Conservation (phyloP, 768 basidiomycete genomes). For the Termitomyces sp. region DNA sequence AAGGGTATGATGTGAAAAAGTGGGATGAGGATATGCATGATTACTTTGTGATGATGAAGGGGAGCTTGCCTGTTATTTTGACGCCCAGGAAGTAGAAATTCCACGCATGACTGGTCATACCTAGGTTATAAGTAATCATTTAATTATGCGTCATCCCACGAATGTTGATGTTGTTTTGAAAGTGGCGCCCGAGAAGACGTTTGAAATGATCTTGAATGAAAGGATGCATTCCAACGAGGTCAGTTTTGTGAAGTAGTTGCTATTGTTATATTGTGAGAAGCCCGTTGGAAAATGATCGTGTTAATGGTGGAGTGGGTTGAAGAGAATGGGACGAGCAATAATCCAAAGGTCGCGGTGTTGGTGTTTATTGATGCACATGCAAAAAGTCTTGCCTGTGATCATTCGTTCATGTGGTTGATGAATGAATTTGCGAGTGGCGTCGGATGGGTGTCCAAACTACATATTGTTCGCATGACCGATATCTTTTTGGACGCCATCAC, state of each 20-base stretch:
- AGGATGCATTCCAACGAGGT: neutral
- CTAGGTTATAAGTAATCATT: too few relatives aligned
- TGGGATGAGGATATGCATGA: slow-evolving; percentile 33
- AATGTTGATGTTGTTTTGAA: too few relatives aligned
- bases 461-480: neutral
- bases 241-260: neutral
- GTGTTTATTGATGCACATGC: too few relatives aligned
- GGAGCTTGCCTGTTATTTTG: slow-evolving; percentile 25
- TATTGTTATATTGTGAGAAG: neutral
- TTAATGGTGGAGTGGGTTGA: too few relatives aligned
- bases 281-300: too few relatives aligned
- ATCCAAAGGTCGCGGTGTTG: too few relatives aligned
- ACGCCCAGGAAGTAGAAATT: slow-evolving; percentile 19
- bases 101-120: neutral
- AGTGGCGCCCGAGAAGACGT: neutral
- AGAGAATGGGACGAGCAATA: too few relatives aligned
- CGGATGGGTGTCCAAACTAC: too few relatives aligned
- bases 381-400: too few relatives aligned
- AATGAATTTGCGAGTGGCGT: neutral
- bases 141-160: too few relatives aligned
- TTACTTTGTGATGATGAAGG: slow-evolving; percentile 28
- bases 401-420: neutral
- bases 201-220: neutral
- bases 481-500: neutral
- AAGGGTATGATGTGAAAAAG: slow-evolving; percentile 21